Evolutionary conservation across 495 filamentous ascomycete species (phyloP), one percentile per base, ranked within the genome.

Genomic region (Penicillium cosmopolitanum): DNA sequence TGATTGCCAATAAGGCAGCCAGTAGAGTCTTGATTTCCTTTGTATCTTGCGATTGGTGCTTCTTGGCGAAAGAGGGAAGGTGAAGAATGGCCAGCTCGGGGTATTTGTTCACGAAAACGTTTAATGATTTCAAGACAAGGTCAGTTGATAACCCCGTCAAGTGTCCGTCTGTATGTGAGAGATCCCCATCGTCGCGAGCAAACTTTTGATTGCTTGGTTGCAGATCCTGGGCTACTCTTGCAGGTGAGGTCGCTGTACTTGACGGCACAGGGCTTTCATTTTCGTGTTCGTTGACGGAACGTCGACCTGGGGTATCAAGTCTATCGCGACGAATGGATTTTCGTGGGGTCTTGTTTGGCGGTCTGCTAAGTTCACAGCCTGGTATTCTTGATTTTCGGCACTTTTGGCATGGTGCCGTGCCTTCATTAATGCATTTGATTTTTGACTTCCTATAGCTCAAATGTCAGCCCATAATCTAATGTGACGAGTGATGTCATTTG

Each of bases 61-160:
- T 61, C 50, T 61, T 34, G 40, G 60, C 50, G 21, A 67, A 55
- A 13, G 50, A 36, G 0, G 61, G 57, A 0, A 61, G 47, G 50
- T 67, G 57, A 1, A 64, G 40, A 31, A 67, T 64, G 21, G 53
- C 61, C 8, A 67, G 55, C 18, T 67, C 64, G 7, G 64, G 64
- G 38, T 61, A 61, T 47, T 64, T 67, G 21, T 63, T 61, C 12
- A 55, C 60, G 25, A 67, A 67, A 10, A 58, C 55, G 46, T 67
- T 64, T 36, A 67, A 34, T 5, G 51, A 55, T 16, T 67, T 64
- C 16, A 67, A 47, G 13, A 67, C 53, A 11, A 62, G 34, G 4
- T 44, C 36, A 2, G 33, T 57, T 1, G 58, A 44, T 0, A 65
- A 13, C 12, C 34, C 44, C 15, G 46, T 36, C 7, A 65, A 12